Percentiles rank a stretch among this genome's conserved stretches.
Evolutionary conservation across 1,139 yeast species (phyloP).

Genomic region (Scheffersomyces lignicola): DNA sequence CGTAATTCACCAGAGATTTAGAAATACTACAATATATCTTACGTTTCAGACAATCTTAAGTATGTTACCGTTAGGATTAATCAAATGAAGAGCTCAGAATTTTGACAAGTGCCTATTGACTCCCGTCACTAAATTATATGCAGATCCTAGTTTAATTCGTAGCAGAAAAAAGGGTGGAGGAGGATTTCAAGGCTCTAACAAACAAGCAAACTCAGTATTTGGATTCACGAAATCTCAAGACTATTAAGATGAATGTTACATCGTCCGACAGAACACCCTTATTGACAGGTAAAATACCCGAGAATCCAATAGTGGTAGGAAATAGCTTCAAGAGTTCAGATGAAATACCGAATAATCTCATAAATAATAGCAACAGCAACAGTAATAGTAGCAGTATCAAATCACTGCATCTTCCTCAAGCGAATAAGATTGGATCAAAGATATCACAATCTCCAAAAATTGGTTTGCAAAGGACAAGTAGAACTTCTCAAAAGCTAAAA

Average conservation of each 20-base stretch:
- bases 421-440: constrained; percentile 23
- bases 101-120: too few relatives aligned
- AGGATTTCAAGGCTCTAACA: too few relatives aligned
- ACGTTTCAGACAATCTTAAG: too few relatives aligned
- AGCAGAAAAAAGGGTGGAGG: too few relatives aligned
- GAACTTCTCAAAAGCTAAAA: constrained; percentile 84
- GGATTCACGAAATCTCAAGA: constrained; percentile 5
- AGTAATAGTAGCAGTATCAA: constrained; percentile 3
- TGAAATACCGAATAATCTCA: constrained; percentile 1
- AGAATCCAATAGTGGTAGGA: constrained; percentile 21
- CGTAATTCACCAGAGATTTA: too few relatives aligned
- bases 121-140: too few relatives aligned
- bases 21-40: too few relatives aligned
- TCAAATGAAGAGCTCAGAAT: too few relatives aligned
- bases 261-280: constrained; percentile 21
- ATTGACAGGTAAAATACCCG: constrained; percentile 19
- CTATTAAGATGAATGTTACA: constrained; percentile 5
- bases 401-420: constrained; percentile 12
- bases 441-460: constrained; percentile 44
- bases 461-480: constrained; percentile 86
- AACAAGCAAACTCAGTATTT: constrained; percentile 7
- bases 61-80: too few relatives aligned
- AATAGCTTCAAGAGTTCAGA: not conserved
- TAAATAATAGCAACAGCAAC: constrained; percentile 3
- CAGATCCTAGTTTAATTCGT: too few relatives aligned